Conservation (phyloP, 2,329 filamentous ascomycete species). For the Cucurbitaria berberidis region DNA sequence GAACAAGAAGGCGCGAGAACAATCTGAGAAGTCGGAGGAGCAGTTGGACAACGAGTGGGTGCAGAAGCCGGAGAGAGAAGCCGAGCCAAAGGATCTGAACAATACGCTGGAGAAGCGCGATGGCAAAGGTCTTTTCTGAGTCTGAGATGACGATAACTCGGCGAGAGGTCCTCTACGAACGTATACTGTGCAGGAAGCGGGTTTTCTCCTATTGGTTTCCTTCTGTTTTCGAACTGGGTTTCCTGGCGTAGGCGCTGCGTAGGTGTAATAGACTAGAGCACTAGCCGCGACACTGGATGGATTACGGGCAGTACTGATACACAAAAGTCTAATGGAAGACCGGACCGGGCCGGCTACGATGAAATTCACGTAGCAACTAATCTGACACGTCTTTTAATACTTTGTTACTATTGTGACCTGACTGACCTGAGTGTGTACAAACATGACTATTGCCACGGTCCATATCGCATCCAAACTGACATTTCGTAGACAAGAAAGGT, state of each 20-base stretch:
- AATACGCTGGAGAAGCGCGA: conserved; percentile 25
- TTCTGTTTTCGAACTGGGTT: background rate
- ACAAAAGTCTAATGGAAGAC: background rate
- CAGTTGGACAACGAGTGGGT: conserved; percentile 8
- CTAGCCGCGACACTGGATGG: background rate
- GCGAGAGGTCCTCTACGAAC: background rate
- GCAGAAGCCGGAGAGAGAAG: conserved; percentile 24
- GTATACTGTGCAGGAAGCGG: too few relatives aligned
- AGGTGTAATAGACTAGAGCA: conserved; percentile 1
- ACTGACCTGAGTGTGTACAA: too few relatives aligned
- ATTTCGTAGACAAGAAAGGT: too few relatives aligned
- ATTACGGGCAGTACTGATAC: background rate
- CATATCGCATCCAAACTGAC: too few relatives aligned
- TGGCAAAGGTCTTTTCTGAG: conserved; percentile 27
- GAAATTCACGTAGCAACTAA: too few relatives aligned
- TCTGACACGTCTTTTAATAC: too few relatives aligned
- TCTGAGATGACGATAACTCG: background rate
- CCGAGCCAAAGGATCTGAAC: conserved; percentile 37
- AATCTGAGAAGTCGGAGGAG: conserved; percentile 14
- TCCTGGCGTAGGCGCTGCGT: conserved; percentile 14
- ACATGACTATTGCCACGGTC: too few relatives aligned
- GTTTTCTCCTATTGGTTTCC: background rate
- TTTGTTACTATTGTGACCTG: background rate
- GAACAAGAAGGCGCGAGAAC: conserved; percentile 19
- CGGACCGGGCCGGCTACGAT: too few relatives aligned